Evolutionary conservation across 306 rosid species (phyloP).

Genomic region (Rosa rugosa): DNA sequence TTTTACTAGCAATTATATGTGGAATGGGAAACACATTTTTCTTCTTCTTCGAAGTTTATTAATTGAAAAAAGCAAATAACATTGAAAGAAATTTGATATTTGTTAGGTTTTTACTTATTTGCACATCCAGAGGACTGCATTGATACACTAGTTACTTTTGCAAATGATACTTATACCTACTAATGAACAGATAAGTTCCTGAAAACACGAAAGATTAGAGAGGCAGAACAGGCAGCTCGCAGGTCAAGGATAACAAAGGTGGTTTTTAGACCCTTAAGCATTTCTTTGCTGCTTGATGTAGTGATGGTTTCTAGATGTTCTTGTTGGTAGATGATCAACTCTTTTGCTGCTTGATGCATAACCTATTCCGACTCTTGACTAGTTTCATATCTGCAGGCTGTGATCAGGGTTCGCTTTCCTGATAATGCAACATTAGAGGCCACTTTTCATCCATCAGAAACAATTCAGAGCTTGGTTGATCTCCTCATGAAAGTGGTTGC

Average conservation of each 20-base stretch:
- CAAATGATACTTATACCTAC: neutral
- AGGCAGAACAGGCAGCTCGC: conserved; percentile 85
- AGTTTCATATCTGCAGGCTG: conserved; percentile 52
- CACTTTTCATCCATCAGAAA: conserved; percentile 80
- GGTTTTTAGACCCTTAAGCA: neutral
- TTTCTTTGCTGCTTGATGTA: neutral
- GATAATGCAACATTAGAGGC: conserved; percentile 91
- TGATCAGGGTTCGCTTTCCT: conserved; percentile 86
- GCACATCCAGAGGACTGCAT: neutral
- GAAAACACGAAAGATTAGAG: conserved; percentile 79
- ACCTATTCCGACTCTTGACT: neutral
- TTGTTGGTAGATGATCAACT: conserved; percentile 1
- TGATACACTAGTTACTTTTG: neutral
- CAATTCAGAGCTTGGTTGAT: conserved; percentile 68
- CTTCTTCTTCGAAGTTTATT: neutral
- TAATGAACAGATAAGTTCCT: conserved; percentile 58
- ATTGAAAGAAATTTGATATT: neutral
- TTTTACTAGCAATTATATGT: neutral
- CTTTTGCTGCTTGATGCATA: neutral
- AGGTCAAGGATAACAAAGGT: conserved; percentile 80
- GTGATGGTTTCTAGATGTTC: neutral
- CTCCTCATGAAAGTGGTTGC: conserved; percentile 72
- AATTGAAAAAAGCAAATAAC: no score
- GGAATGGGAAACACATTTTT: neutral
- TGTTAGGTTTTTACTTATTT: neutral